phyloP scores from a whole-genome alignment of 306 rosid genomes.

The Morella rubra region DNA sequence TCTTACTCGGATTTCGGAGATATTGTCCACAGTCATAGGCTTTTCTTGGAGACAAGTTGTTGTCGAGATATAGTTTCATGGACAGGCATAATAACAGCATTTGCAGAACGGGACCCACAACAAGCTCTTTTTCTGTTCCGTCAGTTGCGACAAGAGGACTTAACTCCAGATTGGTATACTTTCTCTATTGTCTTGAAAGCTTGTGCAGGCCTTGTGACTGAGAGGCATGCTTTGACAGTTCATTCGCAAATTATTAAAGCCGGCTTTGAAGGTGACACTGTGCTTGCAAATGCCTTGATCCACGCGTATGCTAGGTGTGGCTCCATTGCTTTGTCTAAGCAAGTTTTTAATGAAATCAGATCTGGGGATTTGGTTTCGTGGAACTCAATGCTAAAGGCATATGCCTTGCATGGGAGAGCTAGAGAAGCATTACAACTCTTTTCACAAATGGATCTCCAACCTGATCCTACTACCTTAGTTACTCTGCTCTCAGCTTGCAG shows the following conservation, averaged over 20 bases:
- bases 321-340: slow-evolving; percentile 59
- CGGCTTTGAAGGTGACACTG: slow-evolving; percentile 60
- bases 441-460: slow-evolving; percentile 42
- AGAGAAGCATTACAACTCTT: slow-evolving; percentile 65
- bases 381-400: slow-evolving; percentile 86
- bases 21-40: slow-evolving; percentile 55
- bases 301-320: slow-evolving; percentile 89
- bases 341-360: slow-evolving; percentile 55
- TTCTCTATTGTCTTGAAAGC: slow-evolving; percentile 78
- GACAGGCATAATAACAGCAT: slow-evolving; percentile 74
- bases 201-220: slow-evolving; percentile 69
- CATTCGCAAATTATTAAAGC: slow-evolving; percentile 69
- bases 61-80: slow-evolving; percentile 70
- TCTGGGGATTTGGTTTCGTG: slow-evolving; percentile 69
- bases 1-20: slow-evolving; percentile 64
- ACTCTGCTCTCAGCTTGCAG: slow-evolving; percentile 87
- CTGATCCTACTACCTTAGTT: slow-evolving; percentile 80
- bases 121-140: slow-evolving; percentile 62
- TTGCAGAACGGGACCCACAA: slow-evolving; percentile 70
- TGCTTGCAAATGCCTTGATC: slow-evolving; percentile 71
- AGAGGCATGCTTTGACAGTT: slow-evolving; percentile 49
- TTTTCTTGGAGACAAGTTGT: slow-evolving; percentile 61
- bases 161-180: slow-evolving; percentile 67
- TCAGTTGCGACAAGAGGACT: slow-evolving; percentile 51
- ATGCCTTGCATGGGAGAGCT: slow-evolving; percentile 79